phyloP scores from a whole-genome alignment of 148 eudicot species.

The Rhododendron ovatum region DNA sequence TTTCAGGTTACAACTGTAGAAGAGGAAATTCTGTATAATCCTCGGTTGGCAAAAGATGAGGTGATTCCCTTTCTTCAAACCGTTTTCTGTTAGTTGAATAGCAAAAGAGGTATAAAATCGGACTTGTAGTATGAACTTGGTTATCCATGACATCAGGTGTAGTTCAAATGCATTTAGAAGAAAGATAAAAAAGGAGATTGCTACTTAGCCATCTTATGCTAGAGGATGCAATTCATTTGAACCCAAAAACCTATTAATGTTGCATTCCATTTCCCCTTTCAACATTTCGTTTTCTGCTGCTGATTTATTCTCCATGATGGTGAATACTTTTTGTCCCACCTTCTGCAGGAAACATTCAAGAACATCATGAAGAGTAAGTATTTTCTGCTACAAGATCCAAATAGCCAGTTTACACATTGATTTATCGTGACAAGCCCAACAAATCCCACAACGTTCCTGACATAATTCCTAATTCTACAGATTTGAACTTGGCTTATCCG shows the following conservation, averaged over 20 bases:
- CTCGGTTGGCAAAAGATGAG: slow-evolving; percentile 90
- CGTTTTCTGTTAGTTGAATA: neutral
- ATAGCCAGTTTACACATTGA: neutral
- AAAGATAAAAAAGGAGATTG: neutral
- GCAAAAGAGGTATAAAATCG: neutral
- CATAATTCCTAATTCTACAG: slow-evolving; percentile 30
- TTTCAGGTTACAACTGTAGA: slow-evolving; percentile 84
- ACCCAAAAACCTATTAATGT: neutral
- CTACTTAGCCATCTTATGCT: neutral
- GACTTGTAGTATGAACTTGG: neutral
- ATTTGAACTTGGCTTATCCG: slow-evolving; percentile 81
- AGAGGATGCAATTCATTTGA: neutral
- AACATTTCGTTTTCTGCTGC: neutral
- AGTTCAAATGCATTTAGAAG: neutral
- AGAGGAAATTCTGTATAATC: slow-evolving; percentile 84
- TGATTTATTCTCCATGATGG: neutral
- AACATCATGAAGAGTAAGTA: slow-evolving; percentile 84
- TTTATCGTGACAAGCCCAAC: neutral
- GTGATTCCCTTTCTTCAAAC: slow-evolving; percentile 22
- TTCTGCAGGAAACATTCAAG: slow-evolving; percentile 74
- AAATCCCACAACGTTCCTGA: neutral
- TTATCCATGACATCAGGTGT: neutral
- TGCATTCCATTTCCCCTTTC: neutral
- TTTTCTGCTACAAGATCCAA: neutral
- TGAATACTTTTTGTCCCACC: neutral